Base-by-base conservation (phyloP, 768 basidiomycete species). In the Suillus variegatus region DNA sequence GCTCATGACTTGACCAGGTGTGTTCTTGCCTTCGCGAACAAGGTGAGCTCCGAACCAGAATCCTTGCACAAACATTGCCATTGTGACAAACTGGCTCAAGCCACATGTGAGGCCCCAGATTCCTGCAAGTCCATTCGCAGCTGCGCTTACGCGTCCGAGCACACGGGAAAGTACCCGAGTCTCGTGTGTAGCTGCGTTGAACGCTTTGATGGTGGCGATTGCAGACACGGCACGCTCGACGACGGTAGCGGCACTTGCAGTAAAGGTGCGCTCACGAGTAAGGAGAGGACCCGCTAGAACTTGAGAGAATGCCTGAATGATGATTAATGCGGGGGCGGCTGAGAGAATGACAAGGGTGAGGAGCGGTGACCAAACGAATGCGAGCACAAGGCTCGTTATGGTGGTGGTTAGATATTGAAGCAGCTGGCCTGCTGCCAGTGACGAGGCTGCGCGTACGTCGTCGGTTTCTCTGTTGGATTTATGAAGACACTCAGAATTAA, bases 11-110 rank as follows among this genome's bases (percentile, higher is more conserved):
- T 90, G 85, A 1, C 94, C 94, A 0, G 91, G 80, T 4, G 79
- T 78, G 62, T 87, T 82, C 67, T 82, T 86, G 18, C 91, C 92
- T 14, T 89, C 82, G n/a, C 87, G 78, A n/a, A 99, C 94, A 61
- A 97, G 84, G 73, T 91, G 89, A 3, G 91, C 85, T 14, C 96
- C 97, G 72, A 90, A 99, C 95, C 97, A 98, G 78, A 99, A 99
- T 0, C 90, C 95, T 72, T 95, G 91, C 9, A 99, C 94, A 77
- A 99, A 99, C 88, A 97, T 96, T 35, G 86, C 85, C 84, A 95
- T 89, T 71, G 91, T 86, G 64, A 91, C 82, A 73, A 97, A 96
- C 71, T 95, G 93, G 3, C 85, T 85, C 16, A 89, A 66, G 22
- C 86, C 91, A 2, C 83, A 78, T 5, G 89, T 87, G 43, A 88